Evolutionary conservation across 192 early-diverging fungal genomes (phyloP).

Genomic region (Glomus cerebriforme): DNA sequence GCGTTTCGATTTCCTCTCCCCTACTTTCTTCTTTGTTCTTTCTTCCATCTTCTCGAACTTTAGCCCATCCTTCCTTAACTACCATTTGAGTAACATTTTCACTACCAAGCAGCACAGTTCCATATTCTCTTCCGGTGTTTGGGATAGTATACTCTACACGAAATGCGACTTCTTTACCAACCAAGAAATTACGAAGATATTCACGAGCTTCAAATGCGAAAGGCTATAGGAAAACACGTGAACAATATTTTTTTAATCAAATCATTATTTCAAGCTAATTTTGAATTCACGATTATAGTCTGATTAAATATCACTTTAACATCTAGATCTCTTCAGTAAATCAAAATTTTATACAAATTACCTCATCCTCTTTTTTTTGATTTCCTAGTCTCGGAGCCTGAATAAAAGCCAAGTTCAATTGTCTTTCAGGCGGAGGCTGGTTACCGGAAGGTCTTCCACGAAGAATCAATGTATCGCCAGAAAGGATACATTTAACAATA

Average conservation of each 20-base stretch:
- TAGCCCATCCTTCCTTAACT: conserved; percentile 84
- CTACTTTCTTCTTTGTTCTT: conserved; percentile 42
- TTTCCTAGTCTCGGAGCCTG: conserved; percentile 85
- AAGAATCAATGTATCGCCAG: conserved; percentile 90
- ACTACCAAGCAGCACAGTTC: conserved; percentile 49
- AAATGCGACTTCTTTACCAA: conserved; percentile 90
- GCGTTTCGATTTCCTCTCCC: conserved; percentile 48
- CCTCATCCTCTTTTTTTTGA: conserved; percentile 85
- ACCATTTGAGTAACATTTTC: conserved; percentile 72
- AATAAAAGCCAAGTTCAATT: conserved; percentile 81
- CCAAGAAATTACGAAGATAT: conserved; percentile 79
- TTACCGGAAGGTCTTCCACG: conserved; percentile 74
- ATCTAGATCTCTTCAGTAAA: neutral
- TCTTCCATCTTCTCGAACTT: conserved; percentile 67
- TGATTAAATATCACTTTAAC: neutral
- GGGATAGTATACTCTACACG: conserved; percentile 77
- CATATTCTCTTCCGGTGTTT: conserved; percentile 68
- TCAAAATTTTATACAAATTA: conserved; percentile 35
- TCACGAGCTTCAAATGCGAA: conserved; percentile 89
- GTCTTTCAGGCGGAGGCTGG: conserved; percentile 84
- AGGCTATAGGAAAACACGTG: conserved; percentile 44
- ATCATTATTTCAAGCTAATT: neutral
- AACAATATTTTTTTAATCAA: neutral
- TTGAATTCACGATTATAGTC: too few relatives aligned
- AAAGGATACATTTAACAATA: conserved; percentile 85